Conservation (phyloP, 2,329 filamentous ascomycete genomes). For the Penicillium sp. region DNA sequence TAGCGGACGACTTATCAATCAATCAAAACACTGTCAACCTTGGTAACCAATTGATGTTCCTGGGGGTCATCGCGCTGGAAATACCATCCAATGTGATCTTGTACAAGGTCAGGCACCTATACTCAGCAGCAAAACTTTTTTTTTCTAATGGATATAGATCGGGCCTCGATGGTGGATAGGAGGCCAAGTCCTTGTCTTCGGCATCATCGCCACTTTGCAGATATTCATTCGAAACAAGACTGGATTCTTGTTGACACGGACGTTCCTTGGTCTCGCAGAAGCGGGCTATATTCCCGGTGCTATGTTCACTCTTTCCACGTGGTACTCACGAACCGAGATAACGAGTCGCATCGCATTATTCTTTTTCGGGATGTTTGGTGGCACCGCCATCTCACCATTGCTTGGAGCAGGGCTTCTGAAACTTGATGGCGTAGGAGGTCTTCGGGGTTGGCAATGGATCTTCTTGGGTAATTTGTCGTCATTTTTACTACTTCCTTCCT, state of each 20-base stretch:
- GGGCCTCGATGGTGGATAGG: slow-evolving; percentile 55
- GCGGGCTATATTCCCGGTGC: slow-evolving; percentile 57
- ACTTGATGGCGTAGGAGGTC: slow-evolving; percentile 44
- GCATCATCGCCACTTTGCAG: slow-evolving; percentile 50
- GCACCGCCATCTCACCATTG: slow-evolving; percentile 53
- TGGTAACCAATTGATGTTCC: slow-evolving; percentile 57
- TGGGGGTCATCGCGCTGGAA: slow-evolving; percentile 54
- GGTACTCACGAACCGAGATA: slow-evolving; percentile 53
- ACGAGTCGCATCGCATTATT: slow-evolving; percentile 53
- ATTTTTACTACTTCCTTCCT: neutral
- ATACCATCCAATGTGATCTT: slow-evolving; percentile 54
- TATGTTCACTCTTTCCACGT: slow-evolving; percentile 55
- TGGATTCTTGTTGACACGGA: slow-evolving; percentile 50
- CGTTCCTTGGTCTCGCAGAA: slow-evolving; percentile 53
- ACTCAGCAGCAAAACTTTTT: neutral
- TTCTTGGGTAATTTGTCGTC: slow-evolving; percentile 44
- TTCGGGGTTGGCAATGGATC: slow-evolving; percentile 56
- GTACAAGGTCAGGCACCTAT: slow-evolving; percentile 18
- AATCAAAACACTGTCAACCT: slow-evolving; percentile 54
- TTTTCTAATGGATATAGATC: slow-evolving; percentile 28
- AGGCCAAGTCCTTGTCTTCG: slow-evolving; percentile 53
- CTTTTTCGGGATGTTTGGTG: slow-evolving; percentile 58
- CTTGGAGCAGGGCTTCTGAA: slow-evolving; percentile 53
- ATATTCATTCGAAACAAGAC: slow-evolving; percentile 46
- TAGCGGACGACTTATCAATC: slow-evolving; percentile 48